Percentiles rank a stretch among this genome's conserved stretches.
phyloP scores from a whole-genome alignment of 345 rosid genomes.

The Geranium brycei region DNA sequence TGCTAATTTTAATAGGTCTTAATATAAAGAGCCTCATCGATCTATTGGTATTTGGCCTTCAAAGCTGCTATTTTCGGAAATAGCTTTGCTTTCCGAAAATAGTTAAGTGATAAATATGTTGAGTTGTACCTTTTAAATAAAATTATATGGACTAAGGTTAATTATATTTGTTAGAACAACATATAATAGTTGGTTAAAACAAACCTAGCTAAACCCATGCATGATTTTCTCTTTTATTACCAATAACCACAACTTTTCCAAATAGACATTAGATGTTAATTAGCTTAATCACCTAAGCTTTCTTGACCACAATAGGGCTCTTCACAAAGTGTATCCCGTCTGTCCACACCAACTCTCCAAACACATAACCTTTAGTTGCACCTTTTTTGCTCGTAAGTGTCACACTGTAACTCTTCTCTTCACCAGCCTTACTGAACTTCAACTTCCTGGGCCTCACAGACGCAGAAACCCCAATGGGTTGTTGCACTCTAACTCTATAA shows the following conservation, averaged over 20 bases:
- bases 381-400: constrained; percentile 19
- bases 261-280: background rate
- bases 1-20: too few relatives aligned
- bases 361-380: constrained; percentile 23
- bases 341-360: constrained; percentile 61
- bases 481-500: constrained; percentile 26
- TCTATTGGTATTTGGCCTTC: too few relatives aligned
- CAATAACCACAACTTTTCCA: background rate
- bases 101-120: too few relatives aligned
- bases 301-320: constrained; percentile 61
- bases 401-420: constrained; percentile 44
- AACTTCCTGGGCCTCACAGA: constrained; percentile 37
- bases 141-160: too few relatives aligned
- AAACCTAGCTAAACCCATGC: too few relatives aligned
- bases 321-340: constrained; percentile 51
- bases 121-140: too few relatives aligned
- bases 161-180: too few relatives aligned
- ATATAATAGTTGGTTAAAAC: too few relatives aligned
- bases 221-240: background rate
- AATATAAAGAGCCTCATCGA: too few relatives aligned
- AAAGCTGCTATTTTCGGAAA: too few relatives aligned
- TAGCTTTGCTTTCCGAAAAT: too few relatives aligned
- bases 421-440: constrained; percentile 38
- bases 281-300: background rate
- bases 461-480: constrained; percentile 37